These are phyloP conservation scores for Trichosporon inkin DNA, from an alignment of 1,284 basidiomycete genomes.

Conservation along the genomic window DNA sequence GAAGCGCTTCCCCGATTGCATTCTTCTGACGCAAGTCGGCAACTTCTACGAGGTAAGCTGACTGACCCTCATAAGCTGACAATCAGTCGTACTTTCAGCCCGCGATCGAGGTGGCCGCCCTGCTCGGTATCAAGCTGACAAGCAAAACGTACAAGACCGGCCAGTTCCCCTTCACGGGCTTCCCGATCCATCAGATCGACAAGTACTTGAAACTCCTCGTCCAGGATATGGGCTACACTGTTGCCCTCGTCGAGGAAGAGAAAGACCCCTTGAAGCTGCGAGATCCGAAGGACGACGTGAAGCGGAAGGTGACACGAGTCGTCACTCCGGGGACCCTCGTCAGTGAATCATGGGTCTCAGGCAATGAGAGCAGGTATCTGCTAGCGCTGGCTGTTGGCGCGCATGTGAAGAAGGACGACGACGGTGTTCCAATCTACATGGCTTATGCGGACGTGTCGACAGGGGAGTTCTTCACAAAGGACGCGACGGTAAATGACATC, in stretches of 20 bases:
- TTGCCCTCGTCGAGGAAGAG: constrained; percentile 90
- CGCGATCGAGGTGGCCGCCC: constrained; percentile 67
- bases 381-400: constrained; percentile 59
- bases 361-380: constrained; percentile 81
- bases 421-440: constrained; percentile 45
- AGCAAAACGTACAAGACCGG: constrained; percentile 48
- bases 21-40: constrained; percentile 83
- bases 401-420: constrained; percentile 2
- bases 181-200: constrained; percentile 78
- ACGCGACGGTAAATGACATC: constrained; percentile 57
- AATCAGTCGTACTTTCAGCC: constrained; percentile 86
- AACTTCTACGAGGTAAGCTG: constrained; percentile 81
- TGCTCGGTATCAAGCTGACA: constrained; percentile 56
- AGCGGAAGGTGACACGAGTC: constrained; percentile 71
- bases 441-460: constrained; percentile 96
- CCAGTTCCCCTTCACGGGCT: constrained; percentile 73
- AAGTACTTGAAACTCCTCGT: constrained; percentile 82
- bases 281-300: constrained; percentile 20
- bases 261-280: constrained; percentile 29
- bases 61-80: neutral
- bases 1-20: constrained; percentile 74
- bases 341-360: constrained; percentile 79
- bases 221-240: constrained; percentile 71
- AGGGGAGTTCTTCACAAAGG: constrained; percentile 81
- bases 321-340: constrained; percentile 89